Conservation (phyloP, 768 basidiomycete species). For the Lyophyllum atratum region DNA sequence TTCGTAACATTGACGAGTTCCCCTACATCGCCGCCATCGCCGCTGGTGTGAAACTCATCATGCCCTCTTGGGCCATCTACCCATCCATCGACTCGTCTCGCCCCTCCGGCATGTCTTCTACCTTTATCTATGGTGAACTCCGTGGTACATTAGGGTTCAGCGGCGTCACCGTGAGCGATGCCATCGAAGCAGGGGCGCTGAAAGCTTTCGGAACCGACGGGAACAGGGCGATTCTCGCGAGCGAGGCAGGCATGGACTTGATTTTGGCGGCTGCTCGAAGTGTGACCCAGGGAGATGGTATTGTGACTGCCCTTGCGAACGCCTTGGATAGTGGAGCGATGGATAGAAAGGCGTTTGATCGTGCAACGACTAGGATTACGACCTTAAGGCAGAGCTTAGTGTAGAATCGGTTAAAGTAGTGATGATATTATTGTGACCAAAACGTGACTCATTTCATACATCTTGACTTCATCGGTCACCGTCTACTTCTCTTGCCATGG, state of each 20-base stretch:
- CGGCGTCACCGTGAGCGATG: constrained; percentile 16
- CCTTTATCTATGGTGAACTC: constrained; percentile 11
- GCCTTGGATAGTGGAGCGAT: constrained; percentile 13
- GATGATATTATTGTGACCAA: too few species aligned
- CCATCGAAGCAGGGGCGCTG: constrained; percentile 13
- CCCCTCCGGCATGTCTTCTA: constrained; percentile 12
- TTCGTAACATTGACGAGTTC: constrained; percentile 14
- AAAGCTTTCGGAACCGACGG: constrained; percentile 6
- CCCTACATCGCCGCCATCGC: constrained; percentile 14
- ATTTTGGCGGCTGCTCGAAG: constrained; percentile 9
- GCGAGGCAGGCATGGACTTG: constrained; percentile 16
- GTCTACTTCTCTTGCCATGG: constrained; percentile 7
- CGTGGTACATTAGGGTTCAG: constrained; percentile 15
- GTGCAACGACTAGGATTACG: constrained; percentile 9
- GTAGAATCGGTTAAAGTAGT: neutral
- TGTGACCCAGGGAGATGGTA: constrained; percentile 5
- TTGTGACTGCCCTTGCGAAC: constrained; percentile 14
- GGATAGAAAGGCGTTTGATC: constrained; percentile 8
- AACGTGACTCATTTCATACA: too few species aligned
- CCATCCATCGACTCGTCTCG: constrained; percentile 10
- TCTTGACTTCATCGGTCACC: too few species aligned
- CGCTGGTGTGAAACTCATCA: constrained; percentile 15
- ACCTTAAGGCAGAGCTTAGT: constrained; percentile 8
- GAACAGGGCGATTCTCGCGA: constrained; percentile 15
- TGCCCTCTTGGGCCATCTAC: constrained; percentile 17